Conservation (phyloP, 2,329 filamentous ascomycete genomes). For the Aspergillus brunneoviolaceus region DNA sequence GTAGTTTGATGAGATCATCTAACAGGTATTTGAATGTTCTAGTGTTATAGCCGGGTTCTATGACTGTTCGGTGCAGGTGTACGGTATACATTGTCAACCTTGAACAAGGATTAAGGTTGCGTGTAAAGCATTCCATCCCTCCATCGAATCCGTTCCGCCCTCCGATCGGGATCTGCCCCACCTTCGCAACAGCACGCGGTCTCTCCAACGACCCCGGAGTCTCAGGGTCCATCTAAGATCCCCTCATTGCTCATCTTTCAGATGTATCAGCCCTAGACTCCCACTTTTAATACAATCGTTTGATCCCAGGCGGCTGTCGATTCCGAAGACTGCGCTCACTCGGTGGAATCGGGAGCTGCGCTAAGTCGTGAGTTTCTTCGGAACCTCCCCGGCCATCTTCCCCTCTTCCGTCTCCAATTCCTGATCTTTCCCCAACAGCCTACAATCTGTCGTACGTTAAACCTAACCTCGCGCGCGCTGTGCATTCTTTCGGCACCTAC, state of each 20-base stretch:
- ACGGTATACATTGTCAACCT: too few species aligned
- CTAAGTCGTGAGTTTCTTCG: not conserved
- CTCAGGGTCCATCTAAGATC: not conserved
- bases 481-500: not conserved
- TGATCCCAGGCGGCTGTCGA: not conserved
- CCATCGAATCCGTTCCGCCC: not conserved
- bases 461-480: not conserved
- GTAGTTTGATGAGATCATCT: not conserved
- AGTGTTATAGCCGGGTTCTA: slow-evolving; percentile 5
- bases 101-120: not conserved
- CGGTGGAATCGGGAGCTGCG: not conserved
- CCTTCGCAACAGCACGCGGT: not conserved
- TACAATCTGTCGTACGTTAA: slow-evolving; percentile 11
- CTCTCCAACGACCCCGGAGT: not conserved
- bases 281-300: too few species aligned
- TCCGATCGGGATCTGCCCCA: slow-evolving; percentile 1
- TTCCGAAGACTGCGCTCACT: not conserved
- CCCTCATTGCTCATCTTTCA: not conserved
- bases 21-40: not conserved
- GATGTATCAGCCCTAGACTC: too few species aligned
- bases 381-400: slow-evolving; percentile 2
- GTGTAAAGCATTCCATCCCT: not conserved
- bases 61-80: slow-evolving; percentile 7
- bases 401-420: slow-evolving; percentile 9
- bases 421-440: not conserved